Evolutionary conservation across 345 rosid species (phyloP), one percentile per base, ranked within the genome.

Genomic region (Gossypium arboreum): DNA sequence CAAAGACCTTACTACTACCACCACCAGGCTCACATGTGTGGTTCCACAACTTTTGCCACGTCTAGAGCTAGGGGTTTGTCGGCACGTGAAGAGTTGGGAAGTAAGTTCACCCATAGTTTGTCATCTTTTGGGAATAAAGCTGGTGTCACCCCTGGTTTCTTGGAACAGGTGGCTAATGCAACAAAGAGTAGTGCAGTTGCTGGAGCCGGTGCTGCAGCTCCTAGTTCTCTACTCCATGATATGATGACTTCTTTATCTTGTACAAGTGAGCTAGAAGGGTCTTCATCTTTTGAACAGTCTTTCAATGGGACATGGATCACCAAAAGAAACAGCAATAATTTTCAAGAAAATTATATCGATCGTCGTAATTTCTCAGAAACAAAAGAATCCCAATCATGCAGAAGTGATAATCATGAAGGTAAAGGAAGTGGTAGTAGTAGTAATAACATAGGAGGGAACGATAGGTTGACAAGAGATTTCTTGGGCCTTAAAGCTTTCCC

Each of bases 391-490:
- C 45, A n/a, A 45, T 9, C 52, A 69, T 27, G 59, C 22, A 68
- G 13, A 24, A 17, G 3, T 59, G 44, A 73, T 5, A 34, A 34
- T 80, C 65, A 34, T 22, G 79, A 60, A 56, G 65, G 43, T 22
- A 44, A 74, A 65, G 62, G 18, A 11, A 20, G 29, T 12, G 54
- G 15, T 48, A 20, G 72, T 18, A 61, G 41, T 24, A 71, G 73
- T 11, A 51, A 39, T 58, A 45, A 47, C 13, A 54, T 51, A 3
- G 63, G 51, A 39, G 76, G 79, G 20, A 74, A 55, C 13, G 83
- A 83, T 45, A 78, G 79, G 13, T 73, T 84, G 79, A 85, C 91
- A 7, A 81, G 89, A 79, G 91, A 88, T 80, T 88, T 88, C 87
- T 81, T 88, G 86, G 88, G 91, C 60, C 83, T 88, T 8, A 78